Evolutionary conservation across 805 yeast species (phyloP).

Genomic region (Kluyveromyces dobzhanskii): DNA sequence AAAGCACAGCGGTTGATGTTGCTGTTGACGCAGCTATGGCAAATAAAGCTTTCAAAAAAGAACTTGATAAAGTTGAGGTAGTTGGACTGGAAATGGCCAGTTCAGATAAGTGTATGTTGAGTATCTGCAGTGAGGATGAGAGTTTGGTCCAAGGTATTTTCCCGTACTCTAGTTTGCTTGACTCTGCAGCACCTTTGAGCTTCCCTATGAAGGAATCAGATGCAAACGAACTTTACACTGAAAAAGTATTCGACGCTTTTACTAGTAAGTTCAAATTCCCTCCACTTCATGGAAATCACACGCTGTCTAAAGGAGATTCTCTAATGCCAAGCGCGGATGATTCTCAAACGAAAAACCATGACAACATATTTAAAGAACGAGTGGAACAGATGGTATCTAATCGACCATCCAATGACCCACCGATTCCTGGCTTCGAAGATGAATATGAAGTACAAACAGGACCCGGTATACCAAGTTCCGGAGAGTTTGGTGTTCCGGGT

Average conservation of each 20-base stretch:
- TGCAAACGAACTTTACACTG: conserved; percentile 3
- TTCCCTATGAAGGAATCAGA: conserved; percentile 10
- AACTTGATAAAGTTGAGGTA: conserved; percentile 3
- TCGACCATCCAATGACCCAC: conserved; percentile 29
- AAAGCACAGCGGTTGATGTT: conserved; percentile 4
- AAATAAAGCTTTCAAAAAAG: neutral
- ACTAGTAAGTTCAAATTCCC: conserved; percentile 5
- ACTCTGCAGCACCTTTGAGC: neutral
- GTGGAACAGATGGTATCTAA: neutral
- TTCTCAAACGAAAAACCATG: neutral
- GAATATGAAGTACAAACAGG: conserved; percentile 23
- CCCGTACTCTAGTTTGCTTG: conserved; percentile 10
- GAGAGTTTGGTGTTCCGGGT: conserved; percentile 11
- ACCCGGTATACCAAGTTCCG: conserved; percentile 8
- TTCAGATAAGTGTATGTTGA: conserved; percentile 13
- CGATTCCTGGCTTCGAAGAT: conserved; percentile 30
- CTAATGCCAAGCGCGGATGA: neutral
- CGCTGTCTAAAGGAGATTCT: neutral
- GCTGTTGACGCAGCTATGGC: conserved; percentile 1
- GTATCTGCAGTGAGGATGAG: conserved; percentile 9
- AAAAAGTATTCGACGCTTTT: neutral
- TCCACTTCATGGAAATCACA: too few species aligned
- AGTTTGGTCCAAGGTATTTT: conserved; percentile 13
- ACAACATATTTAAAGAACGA: neutral
- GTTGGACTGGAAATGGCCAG: conserved; percentile 7